Base-by-base conservation (phyloP, 179 eudicot species). In the Spergularia azorica region DNA sequence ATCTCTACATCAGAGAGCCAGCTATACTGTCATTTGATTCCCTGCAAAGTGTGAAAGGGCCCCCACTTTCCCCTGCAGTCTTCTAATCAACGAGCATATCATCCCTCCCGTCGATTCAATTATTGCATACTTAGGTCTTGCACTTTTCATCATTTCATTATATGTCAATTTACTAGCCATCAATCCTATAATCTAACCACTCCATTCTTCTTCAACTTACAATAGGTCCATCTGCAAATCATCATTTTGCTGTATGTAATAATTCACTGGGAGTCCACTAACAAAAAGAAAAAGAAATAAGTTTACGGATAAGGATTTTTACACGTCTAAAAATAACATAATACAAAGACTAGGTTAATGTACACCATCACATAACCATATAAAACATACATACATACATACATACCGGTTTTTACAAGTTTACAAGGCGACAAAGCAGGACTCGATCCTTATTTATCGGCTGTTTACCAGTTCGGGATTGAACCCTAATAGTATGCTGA, bases 141-240 rank as follows among this genome's bases (percentile, higher is more conserved):
- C 55, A 59, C 65, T 65, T 70, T 57, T 60, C 39, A 51, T 64
- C 72, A 59, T 80, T 26, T 26, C 32, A 26, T 67, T 43, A 58
- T 50, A 60, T 52, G 79, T 63, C 83, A 62, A 54, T 26, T 62
- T 18, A 26, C 63, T 68, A 51, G 71, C 70, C 75, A 75, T 73
- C 58, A 55, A 43, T 68, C 18, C 68, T 59, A 63, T 70, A 72
- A 65, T 57, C 48, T 71, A 73, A 80, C 73, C 64, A 65, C 18
- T 77, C 72, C 66, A 63, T 65, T 65, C 61, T 75, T 80, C 72
- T 63, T 80, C 71, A 51, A 20, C 71, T 38, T 41, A 77, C 72
- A 57, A 55, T 73, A 55, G 77, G 74, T 79, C 74, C 15, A 60
- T 79, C 58, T 73, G 26, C 63, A 56, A 50, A 60, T 64, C 78